Evolutionary conservation across 352 stramenopile genomes (phyloP).

Genomic region (Pythium folliculosum): DNA sequence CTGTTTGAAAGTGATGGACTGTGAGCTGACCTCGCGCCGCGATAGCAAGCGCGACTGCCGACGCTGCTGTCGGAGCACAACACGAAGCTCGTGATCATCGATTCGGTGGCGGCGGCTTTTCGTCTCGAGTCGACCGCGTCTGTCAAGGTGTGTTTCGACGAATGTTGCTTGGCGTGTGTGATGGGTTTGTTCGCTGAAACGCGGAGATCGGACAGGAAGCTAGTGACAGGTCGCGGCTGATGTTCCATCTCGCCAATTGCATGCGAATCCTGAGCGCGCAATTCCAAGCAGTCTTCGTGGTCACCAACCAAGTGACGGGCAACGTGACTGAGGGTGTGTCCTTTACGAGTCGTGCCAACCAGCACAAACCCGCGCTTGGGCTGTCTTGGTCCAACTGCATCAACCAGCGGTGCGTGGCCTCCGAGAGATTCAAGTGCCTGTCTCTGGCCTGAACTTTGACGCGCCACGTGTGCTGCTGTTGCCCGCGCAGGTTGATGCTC

Average conservation of each 20-base stretch:
- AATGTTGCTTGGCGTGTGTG: not conserved
- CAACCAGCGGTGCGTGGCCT: slow-evolving; percentile 65
- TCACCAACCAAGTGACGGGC: slow-evolving; percentile 82
- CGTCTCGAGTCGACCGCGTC: slow-evolving; percentile 66
- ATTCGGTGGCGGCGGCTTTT: slow-evolving; percentile 80
- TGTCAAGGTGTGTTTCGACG: slow-evolving; percentile 47
- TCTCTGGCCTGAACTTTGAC: not conserved
- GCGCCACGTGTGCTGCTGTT: not conserved
- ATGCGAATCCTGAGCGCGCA: slow-evolving; percentile 83
- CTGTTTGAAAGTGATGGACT: not conserved
- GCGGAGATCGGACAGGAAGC: slow-evolving; percentile 42
- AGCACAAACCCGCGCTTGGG: slow-evolving; percentile 62
- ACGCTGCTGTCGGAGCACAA: slow-evolving; percentile 67
- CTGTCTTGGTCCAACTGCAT: slow-evolving; percentile 85
- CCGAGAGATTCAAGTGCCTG: not conserved
- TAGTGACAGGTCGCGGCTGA: slow-evolving; percentile 64
- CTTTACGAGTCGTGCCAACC: slow-evolving; percentile 20
- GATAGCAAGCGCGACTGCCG: slow-evolving; percentile 66
- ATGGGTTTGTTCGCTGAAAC: not conserved
- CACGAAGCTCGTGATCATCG: slow-evolving; percentile 79
- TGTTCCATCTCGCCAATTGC: slow-evolving; percentile 85
- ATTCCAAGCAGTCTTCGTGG: slow-evolving; percentile 72
- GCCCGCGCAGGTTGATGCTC: slow-evolving; percentile 54
- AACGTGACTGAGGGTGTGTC: slow-evolving; percentile 45
- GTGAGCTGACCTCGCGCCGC: not conserved